Percentiles rank a stretch among this genome's conserved stretches.
Conservation (phyloP, 2,329 filamentous ascomycete species). For the Sporothrix curviconia region DNA sequence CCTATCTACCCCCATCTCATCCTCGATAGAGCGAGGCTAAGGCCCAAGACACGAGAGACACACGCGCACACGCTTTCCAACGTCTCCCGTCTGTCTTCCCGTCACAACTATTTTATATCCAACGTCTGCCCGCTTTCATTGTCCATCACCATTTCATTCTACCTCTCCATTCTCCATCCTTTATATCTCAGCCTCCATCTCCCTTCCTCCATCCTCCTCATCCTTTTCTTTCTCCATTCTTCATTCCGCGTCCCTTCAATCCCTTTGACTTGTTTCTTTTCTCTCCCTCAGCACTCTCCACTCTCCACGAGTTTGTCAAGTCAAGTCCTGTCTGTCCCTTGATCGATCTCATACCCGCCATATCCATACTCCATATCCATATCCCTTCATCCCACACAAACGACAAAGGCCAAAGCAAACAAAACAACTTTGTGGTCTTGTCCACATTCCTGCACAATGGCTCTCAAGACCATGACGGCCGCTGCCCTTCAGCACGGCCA, state of each 20-base stretch:
- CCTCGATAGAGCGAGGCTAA: neutral
- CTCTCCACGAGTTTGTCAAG: neutral
- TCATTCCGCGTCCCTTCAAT: neutral
- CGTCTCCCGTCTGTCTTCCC: neutral
- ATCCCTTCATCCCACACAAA: neutral
- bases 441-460: slow-evolving; percentile 3
- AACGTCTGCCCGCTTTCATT: slow-evolving; percentile 11
- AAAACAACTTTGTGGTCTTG: neutral
- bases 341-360: neutral
- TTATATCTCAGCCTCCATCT: neutral
- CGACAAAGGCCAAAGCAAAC: neutral
- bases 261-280: neutral
- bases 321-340: neutral
- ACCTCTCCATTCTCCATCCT: slow-evolving; percentile 5
- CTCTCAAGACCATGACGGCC: slow-evolving; percentile 11
- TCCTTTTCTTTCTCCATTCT: slow-evolving; percentile 4
- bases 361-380: neutral
- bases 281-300: neutral
- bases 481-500: slow-evolving; percentile 6
- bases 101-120: slow-evolving; percentile 13
- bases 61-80: neutral
- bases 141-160: slow-evolving; percentile 11
- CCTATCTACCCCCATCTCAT: neutral
- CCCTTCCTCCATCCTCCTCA: neutral
- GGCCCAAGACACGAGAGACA: neutral